Evolutionary conservation across 106 monocot species (phyloP).

Genomic region (Ottelia alismoides): DNA sequence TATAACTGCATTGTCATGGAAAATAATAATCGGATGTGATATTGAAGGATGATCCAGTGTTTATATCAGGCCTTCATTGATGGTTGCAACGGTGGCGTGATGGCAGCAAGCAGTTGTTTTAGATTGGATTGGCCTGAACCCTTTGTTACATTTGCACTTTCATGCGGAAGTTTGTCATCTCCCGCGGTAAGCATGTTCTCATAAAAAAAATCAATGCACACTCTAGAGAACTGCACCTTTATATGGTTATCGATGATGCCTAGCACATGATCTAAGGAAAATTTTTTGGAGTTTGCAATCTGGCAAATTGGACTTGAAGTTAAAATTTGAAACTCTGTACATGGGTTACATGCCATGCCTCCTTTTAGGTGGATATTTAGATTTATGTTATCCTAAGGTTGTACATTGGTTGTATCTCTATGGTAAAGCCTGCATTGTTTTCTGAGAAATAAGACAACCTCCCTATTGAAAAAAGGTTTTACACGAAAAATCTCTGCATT

Average conservation of each 20-base stretch:
- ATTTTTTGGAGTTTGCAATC: no score
- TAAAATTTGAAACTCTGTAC: not conserved
- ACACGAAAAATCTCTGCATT: no score
- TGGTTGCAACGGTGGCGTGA: constrained; percentile 27
- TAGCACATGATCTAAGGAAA: no score
- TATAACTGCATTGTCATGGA: no score
- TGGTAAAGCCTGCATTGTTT: no score
- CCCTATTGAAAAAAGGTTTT: no score
- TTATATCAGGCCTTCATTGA: constrained; percentile 29
- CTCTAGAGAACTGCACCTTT: no score
- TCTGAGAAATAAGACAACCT: not conserved
- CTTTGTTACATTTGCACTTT: constrained; percentile 75
- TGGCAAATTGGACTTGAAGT: no score
- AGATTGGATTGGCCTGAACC: constrained; percentile 86
- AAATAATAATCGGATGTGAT: no score
- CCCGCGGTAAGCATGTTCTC: constrained; percentile 47
- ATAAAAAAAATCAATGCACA: no score
- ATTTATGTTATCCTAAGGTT: not conserved
- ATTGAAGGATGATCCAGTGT: no score
- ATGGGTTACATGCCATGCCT: not conserved
- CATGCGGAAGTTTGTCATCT: constrained; percentile 90
- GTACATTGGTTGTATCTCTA: not conserved
- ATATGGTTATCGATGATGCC: no score
- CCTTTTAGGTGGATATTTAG: not conserved
- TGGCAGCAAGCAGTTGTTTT: constrained; percentile 25